Conservation (phyloP, 1,284 basidiomycete species). For the Waitea zeae region DNA sequence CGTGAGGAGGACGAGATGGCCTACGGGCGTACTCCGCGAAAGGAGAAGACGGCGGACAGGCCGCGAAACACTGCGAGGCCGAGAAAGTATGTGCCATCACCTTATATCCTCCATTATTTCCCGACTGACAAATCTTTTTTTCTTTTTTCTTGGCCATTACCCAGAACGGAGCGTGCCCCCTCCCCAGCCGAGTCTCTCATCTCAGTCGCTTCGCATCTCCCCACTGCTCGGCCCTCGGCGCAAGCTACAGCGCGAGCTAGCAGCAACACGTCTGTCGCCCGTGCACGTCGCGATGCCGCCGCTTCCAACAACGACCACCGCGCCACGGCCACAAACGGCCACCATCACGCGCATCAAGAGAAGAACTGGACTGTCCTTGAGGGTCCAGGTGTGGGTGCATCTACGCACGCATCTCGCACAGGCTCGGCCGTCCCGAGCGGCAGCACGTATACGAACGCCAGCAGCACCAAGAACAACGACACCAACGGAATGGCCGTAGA, state of each 20-base stretch:
- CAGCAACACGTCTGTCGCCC: constrained; percentile 11
- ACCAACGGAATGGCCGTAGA: constrained; percentile 7
- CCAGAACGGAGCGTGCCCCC: constrained; percentile 37
- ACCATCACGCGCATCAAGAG: constrained; percentile 11
- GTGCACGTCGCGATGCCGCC: constrained; percentile 7
- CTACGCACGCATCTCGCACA: constrained; percentile 17
- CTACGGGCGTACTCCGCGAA: constrained; percentile 16
- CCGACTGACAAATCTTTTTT: constrained; percentile 1
- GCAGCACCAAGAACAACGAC: constrained; percentile 15
- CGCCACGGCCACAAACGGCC: no score
- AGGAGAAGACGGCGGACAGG: constrained; percentile 22
- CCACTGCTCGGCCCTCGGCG: constrained; percentile 8
- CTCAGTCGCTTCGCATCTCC: constrained; percentile 43
- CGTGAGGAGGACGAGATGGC: background rate
- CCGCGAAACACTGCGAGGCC: constrained; percentile 29
- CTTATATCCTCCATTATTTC: no score
- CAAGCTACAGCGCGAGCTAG: constrained; percentile 10
- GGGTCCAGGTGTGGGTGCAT: constrained; percentile 1
- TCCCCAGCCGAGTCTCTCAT: constrained; percentile 60
- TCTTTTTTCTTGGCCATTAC: background rate
- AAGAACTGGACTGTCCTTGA: background rate
- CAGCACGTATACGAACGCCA: constrained; percentile 23
- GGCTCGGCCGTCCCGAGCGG: constrained; percentile 19
- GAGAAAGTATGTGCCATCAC: no score
- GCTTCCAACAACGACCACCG: no score